phyloP scores from a whole-genome alignment of 371 early-diverging fungal species.

The Basidiobolus meristosporus region DNA sequence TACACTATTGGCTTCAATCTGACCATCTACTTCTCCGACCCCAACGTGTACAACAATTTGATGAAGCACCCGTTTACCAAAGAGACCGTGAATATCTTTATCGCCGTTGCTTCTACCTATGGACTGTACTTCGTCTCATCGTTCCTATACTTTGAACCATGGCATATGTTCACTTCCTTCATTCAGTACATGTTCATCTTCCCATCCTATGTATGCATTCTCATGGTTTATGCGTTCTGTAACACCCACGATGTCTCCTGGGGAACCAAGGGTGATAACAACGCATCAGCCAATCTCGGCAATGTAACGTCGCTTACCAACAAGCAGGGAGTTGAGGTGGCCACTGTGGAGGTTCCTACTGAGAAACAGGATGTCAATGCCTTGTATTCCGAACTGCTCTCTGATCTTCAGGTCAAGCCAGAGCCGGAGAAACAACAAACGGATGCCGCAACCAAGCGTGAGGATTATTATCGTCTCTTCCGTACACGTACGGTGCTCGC shows the following conservation, averaged over 20 bases:
- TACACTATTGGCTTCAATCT: conserved; percentile 23
- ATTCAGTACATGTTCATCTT: conserved; percentile 70
- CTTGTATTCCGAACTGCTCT: conserved; percentile 40
- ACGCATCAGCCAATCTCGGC: conserved; percentile 16
- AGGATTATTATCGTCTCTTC: conserved; percentile 72
- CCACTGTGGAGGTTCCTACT: conserved; percentile 13
- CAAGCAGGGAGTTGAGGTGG: conserved; percentile 11
- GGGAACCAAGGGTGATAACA: conserved; percentile 83
- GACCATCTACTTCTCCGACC: background rate
- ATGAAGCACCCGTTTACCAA: background rate
- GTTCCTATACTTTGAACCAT: conserved; percentile 72
- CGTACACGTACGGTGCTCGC: conserved; percentile 58
- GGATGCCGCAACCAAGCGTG: conserved; percentile 56
- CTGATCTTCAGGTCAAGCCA: conserved; percentile 16
- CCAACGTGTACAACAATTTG: background rate
- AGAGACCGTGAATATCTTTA: conserved; percentile 40
- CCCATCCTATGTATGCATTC: conserved; percentile 64
- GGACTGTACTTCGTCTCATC: conserved; percentile 61
- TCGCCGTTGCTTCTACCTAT: conserved; percentile 65
- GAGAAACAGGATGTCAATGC: conserved; percentile 22
- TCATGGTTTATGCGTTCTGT: conserved; percentile 86
- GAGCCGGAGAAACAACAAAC: conserved; percentile 22
- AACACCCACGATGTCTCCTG: conserved; percentile 83
- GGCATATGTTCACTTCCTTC: conserved; percentile 86
- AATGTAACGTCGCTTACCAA: conserved; percentile 6